These are phyloP conservation scores for Ambrosia trifida DNA, from an alignment of 129 eudicot genomes.

Conservation along the genomic window DNA sequence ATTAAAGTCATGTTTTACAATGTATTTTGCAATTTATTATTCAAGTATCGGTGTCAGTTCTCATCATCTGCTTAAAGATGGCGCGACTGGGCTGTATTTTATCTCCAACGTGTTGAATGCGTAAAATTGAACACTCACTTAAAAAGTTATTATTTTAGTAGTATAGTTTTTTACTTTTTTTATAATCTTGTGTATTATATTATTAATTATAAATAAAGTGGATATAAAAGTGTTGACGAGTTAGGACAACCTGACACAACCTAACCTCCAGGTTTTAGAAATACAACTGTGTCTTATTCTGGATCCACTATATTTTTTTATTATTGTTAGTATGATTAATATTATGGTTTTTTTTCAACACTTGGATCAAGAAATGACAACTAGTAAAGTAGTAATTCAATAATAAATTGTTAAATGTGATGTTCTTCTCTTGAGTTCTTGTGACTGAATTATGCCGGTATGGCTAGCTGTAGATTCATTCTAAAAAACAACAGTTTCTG, in stretches of 20 bases:
- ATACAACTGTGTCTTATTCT: not conserved
- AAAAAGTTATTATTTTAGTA: not conserved
- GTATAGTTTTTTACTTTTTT: not conserved
- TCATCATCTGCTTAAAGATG: not conserved
- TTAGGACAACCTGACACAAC: not conserved
- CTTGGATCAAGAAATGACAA: conserved; percentile 13
- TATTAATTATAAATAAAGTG: not conserved
- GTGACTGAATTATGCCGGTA: not conserved
- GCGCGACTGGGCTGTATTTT: not conserved
- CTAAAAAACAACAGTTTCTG: not conserved
- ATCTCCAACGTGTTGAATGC: not conserved
- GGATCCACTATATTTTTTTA: not conserved
- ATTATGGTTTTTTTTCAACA: no score
- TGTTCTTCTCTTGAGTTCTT: not conserved
- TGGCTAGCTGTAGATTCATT: not conserved
- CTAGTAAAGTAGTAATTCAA: not conserved
- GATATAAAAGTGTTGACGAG: not conserved
- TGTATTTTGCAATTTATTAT: not conserved
- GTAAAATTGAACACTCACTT: not conserved
- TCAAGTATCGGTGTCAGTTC: not conserved
- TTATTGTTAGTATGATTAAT: no score
- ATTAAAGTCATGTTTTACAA: not conserved
- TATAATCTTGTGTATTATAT: not conserved
- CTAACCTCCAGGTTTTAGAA: not conserved
- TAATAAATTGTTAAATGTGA: not conserved